Evolutionary conservation across 495 filamentous ascomycete genomes (phyloP).

Genomic region (Margaritispora aquatica): DNA sequence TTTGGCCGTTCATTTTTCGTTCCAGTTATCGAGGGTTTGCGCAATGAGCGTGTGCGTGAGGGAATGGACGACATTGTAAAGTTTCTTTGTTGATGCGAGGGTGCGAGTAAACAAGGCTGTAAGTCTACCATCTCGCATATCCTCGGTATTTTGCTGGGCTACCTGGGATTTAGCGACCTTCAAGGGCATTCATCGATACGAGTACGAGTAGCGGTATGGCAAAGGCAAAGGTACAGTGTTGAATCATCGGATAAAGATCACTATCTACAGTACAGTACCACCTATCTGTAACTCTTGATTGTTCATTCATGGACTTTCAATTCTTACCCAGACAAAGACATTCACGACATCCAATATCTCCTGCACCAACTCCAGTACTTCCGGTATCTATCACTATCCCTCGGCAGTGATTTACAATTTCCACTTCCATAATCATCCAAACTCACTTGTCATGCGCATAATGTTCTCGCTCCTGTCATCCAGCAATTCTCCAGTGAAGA

Average conservation of each 20-base stretch:
- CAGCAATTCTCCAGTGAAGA: too few relatives aligned
- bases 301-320: too few relatives aligned
- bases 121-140: too few relatives aligned
- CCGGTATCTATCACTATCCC: background rate
- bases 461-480: background rate
- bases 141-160: too few relatives aligned
- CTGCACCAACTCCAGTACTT: too few relatives aligned
- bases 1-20: background rate
- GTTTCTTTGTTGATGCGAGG: background rate
- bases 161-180: background rate
- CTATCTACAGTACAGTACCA: too few relatives aligned
- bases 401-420: too few relatives aligned
- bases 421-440: background rate
- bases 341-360: too few relatives aligned
- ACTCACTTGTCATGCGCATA: background rate
- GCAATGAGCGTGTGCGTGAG: slow-evolving; percentile 38
- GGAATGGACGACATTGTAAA: slow-evolving; percentile 21
- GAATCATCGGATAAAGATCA: too few relatives aligned
- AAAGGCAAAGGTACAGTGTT: too few relatives aligned
- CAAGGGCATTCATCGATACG: background rate
- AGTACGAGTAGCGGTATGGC: too few relatives aligned
- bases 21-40: slow-evolving; percentile 27
- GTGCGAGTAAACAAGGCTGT: background rate
- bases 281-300: background rate
- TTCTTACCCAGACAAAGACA: too few relatives aligned